Evolutionary conservation across 176 grass and related monocot species (phyloP), one percentile per base, ranked within the genome.

Genomic region (Cenchrus fungigraminus): DNA sequence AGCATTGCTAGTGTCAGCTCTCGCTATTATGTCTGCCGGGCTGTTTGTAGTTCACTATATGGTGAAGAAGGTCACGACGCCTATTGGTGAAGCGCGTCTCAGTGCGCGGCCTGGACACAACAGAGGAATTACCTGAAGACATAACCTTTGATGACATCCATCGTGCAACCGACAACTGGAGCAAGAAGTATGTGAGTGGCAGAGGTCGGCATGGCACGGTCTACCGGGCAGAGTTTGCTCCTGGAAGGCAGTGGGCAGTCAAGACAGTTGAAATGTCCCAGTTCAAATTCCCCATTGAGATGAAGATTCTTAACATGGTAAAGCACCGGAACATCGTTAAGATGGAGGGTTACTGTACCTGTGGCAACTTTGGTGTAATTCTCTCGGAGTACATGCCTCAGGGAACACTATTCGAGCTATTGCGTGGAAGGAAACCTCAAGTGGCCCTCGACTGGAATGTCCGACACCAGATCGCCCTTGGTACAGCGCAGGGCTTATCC

Each of bases 321-420:
- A 94, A 73, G 86, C 92, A 91, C 64, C 71, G 89, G 0, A 94
- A 94, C 77, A 83, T 94, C 6, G 28, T 94, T 14, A 89, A 17
- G 63, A 94, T 94, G 92, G 89, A 76, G 3, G 92, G 92, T 0
- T 89, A 94, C 90, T 94, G 86, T 76, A 89, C 91, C 43, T 83
- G 92, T 13, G 58, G 82, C 4, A 79, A 32, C 6, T 12, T 87
- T 5, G 86, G 92, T 8, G 34, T 94, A 11, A 94, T 94, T 5
- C 46, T 94, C 13, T 78, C 79, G 0, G 92, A 94, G 12, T 94
- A 87, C 84, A 88, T 94, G 86, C 82, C 92, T 0, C 37, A 74
- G 25, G 89, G 92, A 0, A 91, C 81, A 0, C 70, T 94, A 4
- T 91, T 88, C 0, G 80, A 91, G 52, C 40, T 94, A 4, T 11